Percentiles rank a stretch among this genome's conserved stretches.
phyloP scores from a whole-genome alignment of 116 monocot species.

The Phalaenopsis hybrid region DNA sequence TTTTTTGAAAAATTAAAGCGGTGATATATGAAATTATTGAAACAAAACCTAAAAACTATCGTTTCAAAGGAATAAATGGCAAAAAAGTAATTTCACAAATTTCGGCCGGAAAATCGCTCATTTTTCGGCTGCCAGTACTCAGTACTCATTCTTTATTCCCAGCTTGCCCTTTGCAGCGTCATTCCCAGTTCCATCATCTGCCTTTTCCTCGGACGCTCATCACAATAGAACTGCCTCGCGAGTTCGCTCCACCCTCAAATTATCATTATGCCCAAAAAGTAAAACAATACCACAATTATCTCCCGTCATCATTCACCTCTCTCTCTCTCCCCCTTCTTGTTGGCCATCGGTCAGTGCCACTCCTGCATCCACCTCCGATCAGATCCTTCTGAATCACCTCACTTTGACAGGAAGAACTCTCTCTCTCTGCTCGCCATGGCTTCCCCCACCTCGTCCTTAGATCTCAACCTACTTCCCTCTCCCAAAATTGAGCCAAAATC shows the following conservation, averaged over 20 bases:
- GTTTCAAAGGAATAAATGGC: no score
- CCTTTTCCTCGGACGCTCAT: no score
- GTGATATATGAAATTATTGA: no score
- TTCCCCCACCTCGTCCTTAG: conserved; percentile 18
- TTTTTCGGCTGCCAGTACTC: neutral
- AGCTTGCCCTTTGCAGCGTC: neutral
- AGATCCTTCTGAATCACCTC: neutral
- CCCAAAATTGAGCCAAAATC: conserved; percentile 18
- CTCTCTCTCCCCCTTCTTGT: neutral
- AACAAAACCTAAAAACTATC: no score
- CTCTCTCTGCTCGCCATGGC: neutral
- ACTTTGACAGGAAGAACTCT: neutral
- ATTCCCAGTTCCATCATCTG: neutral
- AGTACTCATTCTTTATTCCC: neutral
- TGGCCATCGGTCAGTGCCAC: neutral
- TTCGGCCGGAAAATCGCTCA: no score
- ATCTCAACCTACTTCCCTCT: conserved; percentile 33
- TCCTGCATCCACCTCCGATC: neutral
- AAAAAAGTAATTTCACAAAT: no score
- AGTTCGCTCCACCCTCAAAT: neutral
- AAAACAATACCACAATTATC: neutral
- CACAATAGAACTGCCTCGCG: neutral
- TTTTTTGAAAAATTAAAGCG: no score
- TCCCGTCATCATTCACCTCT: neutral
- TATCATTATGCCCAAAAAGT: neutral